Base-by-base conservation (phyloP, 164 flowering plant species). In the Tetracentron sinense region DNA sequence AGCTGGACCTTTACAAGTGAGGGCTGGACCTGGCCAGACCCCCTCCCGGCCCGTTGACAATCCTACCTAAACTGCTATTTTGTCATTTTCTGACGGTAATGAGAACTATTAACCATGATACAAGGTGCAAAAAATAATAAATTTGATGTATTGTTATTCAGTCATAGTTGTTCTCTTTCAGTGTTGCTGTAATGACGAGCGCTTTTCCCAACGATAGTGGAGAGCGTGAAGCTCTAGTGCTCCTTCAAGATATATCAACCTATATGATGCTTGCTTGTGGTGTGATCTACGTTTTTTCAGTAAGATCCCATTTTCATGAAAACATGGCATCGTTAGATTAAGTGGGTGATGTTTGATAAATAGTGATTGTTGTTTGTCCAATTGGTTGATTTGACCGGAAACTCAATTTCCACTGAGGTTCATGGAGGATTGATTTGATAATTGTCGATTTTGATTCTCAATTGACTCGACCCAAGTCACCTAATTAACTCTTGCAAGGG, bases 111-210 rank as follows among this genome's bases (percentile, higher is more conserved):
- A 7, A 2, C 14, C 28, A 16, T 25, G 19, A 38, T 25, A n/a
- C 16, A 22, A 7, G 23, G 48, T 53, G 31, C 38, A 8, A 35
- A 3, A 33, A 63, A 42, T n/a, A 23, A 28, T 15, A 25, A 35
- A 14, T 15, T 27, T 46, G 29, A 16, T 56, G 15, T 15, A 17
- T 29, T 19, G 47, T 22, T 22, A 5, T 6, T 21, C 12, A 28
- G 26, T 57, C 46, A 6, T 30, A 17, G 12, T 33, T 11, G 4
- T 33, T 59, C 35, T 65, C 27, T 59, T 63, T 29, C 82, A 94
- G 99, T 76, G 96, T 92, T 77, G 97, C 96, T 47, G 97, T 94
- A 61, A 91, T 91, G 97, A 94, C 99, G 35, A 88, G 89, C 79
- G 99, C 97, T 67, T 94, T 75, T 65, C 86, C 97, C 72, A 81